phyloP scores from a whole-genome alignment of 345 rosid genomes.

The Orychophragmus violaceus region DNA sequence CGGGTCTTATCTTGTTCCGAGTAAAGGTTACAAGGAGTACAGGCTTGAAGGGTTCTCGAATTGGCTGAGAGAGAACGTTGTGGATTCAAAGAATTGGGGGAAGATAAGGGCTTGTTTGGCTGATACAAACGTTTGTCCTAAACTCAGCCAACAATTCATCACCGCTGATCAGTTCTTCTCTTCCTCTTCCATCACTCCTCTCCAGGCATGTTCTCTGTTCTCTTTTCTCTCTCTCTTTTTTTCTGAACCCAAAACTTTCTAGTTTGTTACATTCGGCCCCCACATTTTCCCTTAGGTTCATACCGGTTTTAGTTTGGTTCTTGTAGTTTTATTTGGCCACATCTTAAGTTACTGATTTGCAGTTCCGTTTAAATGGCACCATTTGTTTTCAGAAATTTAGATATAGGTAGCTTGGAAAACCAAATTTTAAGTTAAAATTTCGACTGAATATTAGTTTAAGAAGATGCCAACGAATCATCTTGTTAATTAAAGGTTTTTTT shows the following conservation, averaged over 20 bases:
- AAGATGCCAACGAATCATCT: background rate
- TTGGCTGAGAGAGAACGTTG: conserved; percentile 68
- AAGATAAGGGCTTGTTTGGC: conserved; percentile 65
- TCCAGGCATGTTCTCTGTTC: conserved; percentile 49
- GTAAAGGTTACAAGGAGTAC: conserved; percentile 61
- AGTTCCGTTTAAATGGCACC: background rate
- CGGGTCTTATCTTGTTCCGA: conserved; percentile 61
- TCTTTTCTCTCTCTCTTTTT: background rate
- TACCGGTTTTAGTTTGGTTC: background rate
- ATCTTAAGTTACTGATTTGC: background rate
- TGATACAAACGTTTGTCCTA: conserved; percentile 59
- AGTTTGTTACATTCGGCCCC: conserved; percentile 1
- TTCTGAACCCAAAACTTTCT: background rate
- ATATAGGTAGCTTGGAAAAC: too few relatives aligned
- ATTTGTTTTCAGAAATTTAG: background rate
- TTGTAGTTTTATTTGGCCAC: background rate
- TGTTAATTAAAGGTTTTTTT: too few relatives aligned
- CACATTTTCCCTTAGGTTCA: background rate
- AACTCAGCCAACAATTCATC: conserved; percentile 43
- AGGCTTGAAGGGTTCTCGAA: conserved; percentile 58
- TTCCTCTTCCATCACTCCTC: conserved; percentile 54
- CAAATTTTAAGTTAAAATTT: too few relatives aligned
- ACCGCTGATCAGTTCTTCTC: conserved; percentile 70
- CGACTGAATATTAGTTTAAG: background rate
- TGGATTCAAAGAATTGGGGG: conserved; percentile 53